phyloP scores from a whole-genome alignment of 2,329 filamentous ascomycete species.

The Cryphonectria radicalis region DNA sequence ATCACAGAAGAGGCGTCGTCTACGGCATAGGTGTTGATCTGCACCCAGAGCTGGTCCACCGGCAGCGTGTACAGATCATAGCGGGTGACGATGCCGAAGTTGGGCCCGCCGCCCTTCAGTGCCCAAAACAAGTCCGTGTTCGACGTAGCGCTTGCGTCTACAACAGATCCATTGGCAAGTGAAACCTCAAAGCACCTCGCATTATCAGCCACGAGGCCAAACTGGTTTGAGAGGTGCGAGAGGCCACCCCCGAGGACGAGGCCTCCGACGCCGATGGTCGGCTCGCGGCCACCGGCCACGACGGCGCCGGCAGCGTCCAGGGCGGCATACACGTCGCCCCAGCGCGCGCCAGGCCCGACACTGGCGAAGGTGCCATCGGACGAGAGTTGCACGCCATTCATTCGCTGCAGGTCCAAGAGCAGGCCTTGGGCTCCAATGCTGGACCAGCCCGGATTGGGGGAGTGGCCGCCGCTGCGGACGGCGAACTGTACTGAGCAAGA shows the following conservation, averaged over 20 bases:
- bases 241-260: constrained; percentile 37
- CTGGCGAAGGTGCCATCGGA: constrained; percentile 35
- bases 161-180: constrained; percentile 34
- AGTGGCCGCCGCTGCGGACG: constrained; percentile 38
- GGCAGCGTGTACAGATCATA: constrained; percentile 32
- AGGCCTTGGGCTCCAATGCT: constrained; percentile 36
- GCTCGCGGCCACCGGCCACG: constrained; percentile 36
- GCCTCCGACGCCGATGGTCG: constrained; percentile 36
- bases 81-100: constrained; percentile 29
- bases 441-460: constrained; percentile 35
- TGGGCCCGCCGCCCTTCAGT: constrained; percentile 34
- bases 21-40: constrained; percentile 28
- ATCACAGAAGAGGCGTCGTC: constrained; percentile 29
- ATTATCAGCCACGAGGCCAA: constrained; percentile 9
- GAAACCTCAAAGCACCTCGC: constrained; percentile 25
- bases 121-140: constrained; percentile 37
- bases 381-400: constrained; percentile 37
- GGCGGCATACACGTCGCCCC: constrained; percentile 37
- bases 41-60: constrained; percentile 34
- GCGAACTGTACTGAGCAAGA: constrained; percentile 32
- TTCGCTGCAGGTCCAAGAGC: constrained; percentile 42
- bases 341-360: constrained; percentile 39
- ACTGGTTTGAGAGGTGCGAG: background rate
- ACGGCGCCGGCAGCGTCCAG: constrained; percentile 33
- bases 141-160: constrained; percentile 32